phyloP scores from a whole-genome alignment of 208 protist genomes.

The Trypanosomatidae sp. region DNA sequence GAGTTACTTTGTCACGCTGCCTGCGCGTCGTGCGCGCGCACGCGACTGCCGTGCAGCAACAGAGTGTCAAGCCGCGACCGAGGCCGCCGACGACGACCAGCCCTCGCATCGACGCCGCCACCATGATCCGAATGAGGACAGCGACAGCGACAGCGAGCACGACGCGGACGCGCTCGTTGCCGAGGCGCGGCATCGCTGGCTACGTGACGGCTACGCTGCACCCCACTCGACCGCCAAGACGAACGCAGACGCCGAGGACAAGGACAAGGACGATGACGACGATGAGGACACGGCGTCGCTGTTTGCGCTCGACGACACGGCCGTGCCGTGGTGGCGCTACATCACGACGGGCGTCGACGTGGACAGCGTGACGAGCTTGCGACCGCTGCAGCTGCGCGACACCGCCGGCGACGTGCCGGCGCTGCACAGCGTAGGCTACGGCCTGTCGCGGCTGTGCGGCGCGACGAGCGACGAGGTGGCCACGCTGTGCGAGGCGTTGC shows the following conservation, averaged over 20 bases:
- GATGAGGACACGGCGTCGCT: constrained; percentile 9
- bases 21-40: neutral
- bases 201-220: neutral
- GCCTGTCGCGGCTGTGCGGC: constrained; percentile 15
- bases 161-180: neutral
- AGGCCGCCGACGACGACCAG: neutral
- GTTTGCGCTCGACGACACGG: constrained; percentile 26
- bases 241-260: neutral
- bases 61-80: no score
- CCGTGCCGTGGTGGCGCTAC: constrained; percentile 73
- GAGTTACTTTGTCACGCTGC: constrained; percentile 14
- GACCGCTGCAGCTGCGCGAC: constrained; percentile 28
- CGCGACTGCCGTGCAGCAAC: neutral
- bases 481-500: constrained; percentile 18
- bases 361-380: constrained; percentile 28
- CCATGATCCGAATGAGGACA: neutral
- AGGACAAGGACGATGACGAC: constrained; percentile 3
- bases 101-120: neutral
- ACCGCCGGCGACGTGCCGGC: constrained; percentile 29
- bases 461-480: constrained; percentile 12
- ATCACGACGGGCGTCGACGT: constrained; percentile 46
- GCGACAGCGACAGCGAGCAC: no score
- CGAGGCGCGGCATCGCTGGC: neutral
- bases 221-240: neutral
- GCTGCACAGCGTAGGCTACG: constrained; percentile 68